These are phyloP conservation scores for Globisporangium barbulae DNA, from an alignment of 352 stramenopile genomes.

Conservation along the genomic window DNA sequence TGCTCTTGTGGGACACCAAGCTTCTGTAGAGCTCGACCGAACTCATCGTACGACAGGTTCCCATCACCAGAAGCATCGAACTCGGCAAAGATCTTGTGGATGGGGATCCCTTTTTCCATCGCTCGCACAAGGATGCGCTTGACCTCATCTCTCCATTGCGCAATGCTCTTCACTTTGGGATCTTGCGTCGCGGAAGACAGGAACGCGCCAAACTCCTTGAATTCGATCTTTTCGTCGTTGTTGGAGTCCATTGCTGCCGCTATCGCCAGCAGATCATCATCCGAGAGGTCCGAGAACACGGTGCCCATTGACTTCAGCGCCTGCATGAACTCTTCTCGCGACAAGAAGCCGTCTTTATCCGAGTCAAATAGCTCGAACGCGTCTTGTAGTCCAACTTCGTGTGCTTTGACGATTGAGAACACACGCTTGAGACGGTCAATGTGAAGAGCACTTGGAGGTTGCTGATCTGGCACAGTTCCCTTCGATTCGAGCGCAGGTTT, in stretches of 20 bases:
- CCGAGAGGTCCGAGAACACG: constrained; percentile 39
- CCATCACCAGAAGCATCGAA: constrained; percentile 62
- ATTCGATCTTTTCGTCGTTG: constrained; percentile 43
- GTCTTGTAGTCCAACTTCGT: constrained; percentile 26
- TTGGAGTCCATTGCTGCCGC: constrained; percentile 38
- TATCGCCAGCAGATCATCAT: constrained; percentile 35
- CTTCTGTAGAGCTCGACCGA: constrained; percentile 43
- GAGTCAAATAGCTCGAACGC: constrained; percentile 48
- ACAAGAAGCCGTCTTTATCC: constrained; percentile 42
- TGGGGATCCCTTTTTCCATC: constrained; percentile 48
- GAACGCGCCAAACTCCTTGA: constrained; percentile 41
- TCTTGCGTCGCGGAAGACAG: constrained; percentile 10
- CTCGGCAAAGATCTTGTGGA: constrained; percentile 66
- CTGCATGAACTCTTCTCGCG: constrained; percentile 40
- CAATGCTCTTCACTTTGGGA: constrained; percentile 3
- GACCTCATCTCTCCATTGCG: constrained; percentile 42
- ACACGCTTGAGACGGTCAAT: constrained; percentile 37
- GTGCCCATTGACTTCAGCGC: constrained; percentile 43
- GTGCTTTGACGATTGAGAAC: constrained; percentile 25
- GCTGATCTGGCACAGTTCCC: not conserved
- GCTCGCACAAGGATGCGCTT: constrained; percentile 48
- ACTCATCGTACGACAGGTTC: constrained; percentile 52
- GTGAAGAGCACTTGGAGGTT: constrained; percentile 14
- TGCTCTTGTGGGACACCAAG: constrained; percentile 35
- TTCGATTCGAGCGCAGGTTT: not conserved